Evolutionary conservation across 441 rosid species (phyloP).

Genomic region (Populus hybrid): DNA sequence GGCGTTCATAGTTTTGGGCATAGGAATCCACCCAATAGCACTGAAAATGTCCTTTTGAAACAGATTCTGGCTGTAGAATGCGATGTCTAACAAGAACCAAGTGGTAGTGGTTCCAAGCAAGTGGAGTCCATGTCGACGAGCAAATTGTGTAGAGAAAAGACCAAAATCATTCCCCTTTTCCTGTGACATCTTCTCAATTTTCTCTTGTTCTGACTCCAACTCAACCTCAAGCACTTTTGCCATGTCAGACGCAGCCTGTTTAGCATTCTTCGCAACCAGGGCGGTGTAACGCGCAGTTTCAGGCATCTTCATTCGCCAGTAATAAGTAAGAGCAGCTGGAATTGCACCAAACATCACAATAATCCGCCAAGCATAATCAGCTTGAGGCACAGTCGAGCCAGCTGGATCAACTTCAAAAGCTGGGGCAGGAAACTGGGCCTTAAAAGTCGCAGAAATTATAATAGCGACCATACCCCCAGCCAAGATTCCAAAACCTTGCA

Average conservation of each 20-base stretch:
- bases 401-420: constrained; percentile 42
- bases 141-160: constrained; percentile 46
- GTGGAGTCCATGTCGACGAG: constrained; percentile 54
- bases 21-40: constrained; percentile 72
- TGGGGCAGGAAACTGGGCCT: constrained; percentile 38
- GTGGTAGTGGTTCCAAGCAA: constrained; percentile 72
- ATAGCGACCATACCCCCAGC: constrained; percentile 61
- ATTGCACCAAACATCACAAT: constrained; percentile 69
- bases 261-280: constrained; percentile 63
- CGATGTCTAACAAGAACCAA: constrained; percentile 75
- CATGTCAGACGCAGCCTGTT: constrained; percentile 67
- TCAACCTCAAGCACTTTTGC: constrained; percentile 68
- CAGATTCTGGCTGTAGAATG: constrained; percentile 67
- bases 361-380: constrained; percentile 67
- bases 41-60: constrained; percentile 78
- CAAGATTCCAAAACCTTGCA: constrained; percentile 83
- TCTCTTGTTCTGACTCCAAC: constrained; percentile 45
- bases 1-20: constrained; percentile 64
- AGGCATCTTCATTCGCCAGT: constrained; percentile 75
- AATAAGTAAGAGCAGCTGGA: constrained; percentile 67
- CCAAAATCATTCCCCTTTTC: constrained; percentile 29
- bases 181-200: constrained; percentile 24
- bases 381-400: constrained; percentile 56
- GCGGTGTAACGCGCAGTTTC: constrained; percentile 85
- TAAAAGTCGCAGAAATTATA: constrained; percentile 37